These are phyloP conservation scores for Pseudopyricularia cyperi DNA, from an alignment of 2,329 filamentous ascomycete species.

Conservation along the genomic window DNA sequence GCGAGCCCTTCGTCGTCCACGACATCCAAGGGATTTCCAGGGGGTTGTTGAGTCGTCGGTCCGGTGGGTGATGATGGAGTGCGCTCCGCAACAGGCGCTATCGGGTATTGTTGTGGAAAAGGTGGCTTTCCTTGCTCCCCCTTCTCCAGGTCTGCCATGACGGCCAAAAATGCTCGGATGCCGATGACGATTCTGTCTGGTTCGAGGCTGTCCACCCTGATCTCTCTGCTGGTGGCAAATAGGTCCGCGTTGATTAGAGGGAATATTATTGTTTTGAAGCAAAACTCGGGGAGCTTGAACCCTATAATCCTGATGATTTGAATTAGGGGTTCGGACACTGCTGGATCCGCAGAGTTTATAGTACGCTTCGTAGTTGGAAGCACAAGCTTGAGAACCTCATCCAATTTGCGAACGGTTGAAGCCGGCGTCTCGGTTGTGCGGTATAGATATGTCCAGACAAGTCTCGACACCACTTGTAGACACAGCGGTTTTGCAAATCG, in stretches of 20 bases:
- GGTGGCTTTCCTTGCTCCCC: conserved; percentile 65
- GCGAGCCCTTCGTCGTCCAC: conserved; percentile 53
- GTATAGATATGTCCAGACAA: conserved; percentile 92
- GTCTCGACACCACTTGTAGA: conserved; percentile 75
- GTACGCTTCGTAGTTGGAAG: conserved; percentile 70
- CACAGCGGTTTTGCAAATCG: conserved; percentile 64
- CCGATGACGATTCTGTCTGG: conserved; percentile 96
- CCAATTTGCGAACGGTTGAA: conserved; percentile 62
- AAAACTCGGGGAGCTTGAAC: conserved; percentile 85
- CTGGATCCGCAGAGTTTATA: conserved; percentile 68
- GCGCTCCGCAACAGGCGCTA: conserved; percentile 26
- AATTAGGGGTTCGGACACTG: conserved; percentile 80
- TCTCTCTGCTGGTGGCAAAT: conserved; percentile 62
- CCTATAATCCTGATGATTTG: conserved; percentile 92
- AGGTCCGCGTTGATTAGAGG: conserved; percentile 85
- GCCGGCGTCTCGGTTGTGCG: conserved; percentile 61
- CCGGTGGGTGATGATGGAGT: conserved; percentile 35
- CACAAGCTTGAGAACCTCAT: conserved; percentile 78
- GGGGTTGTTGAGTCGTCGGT: conserved; percentile 17
- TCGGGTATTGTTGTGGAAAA: conserved; percentile 58
- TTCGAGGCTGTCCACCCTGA: conserved; percentile 84
- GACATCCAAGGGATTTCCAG: conserved; percentile 12
- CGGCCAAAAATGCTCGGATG: conserved; percentile 82
- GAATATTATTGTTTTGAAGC: conserved; percentile 87
- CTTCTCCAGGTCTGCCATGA: conserved; percentile 87